A percentile compares a stretch with the other conserved stretches of the same genome.
Conservation (phyloP, 495 filamentous ascomycete species). For the Patellaria atrata region DNA sequence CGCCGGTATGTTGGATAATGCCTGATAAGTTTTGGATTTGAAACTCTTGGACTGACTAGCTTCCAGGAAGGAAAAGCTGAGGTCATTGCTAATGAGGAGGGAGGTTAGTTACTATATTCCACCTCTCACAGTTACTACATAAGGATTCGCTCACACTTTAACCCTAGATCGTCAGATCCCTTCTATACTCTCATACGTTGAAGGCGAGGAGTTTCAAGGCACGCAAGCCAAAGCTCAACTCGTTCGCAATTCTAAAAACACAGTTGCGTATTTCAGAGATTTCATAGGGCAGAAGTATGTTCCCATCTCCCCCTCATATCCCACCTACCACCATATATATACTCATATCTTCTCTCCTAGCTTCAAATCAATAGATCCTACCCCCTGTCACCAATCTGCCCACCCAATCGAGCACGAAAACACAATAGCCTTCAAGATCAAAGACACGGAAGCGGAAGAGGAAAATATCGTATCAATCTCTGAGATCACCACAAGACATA, state of each 20-base stretch:
- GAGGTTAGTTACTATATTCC: slow-evolving; percentile 44
- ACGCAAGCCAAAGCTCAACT: slow-evolving; percentile 88
- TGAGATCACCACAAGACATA: slow-evolving; percentile 76
- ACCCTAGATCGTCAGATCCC: slow-evolving; percentile 85
- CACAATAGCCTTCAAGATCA: slow-evolving; percentile 67
- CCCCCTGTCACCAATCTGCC: slow-evolving; percentile 81
- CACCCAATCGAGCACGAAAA: slow-evolving; percentile 67
- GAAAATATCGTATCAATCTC: slow-evolving; percentile 61
- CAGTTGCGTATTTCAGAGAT: slow-evolving; percentile 88
- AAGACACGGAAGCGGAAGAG: slow-evolving; percentile 55
- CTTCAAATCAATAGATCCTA: slow-evolving; percentile 92
- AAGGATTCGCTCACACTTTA: slow-evolving; percentile 3
- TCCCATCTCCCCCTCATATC: not conserved
- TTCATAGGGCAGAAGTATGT: slow-evolving; percentile 81
- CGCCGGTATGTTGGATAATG: slow-evolving; percentile 34
- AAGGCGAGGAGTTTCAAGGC: slow-evolving; percentile 92
- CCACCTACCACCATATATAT: not conserved
- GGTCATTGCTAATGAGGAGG: slow-evolving; percentile 98
- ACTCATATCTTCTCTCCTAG: slow-evolving; percentile 24
- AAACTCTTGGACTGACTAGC: not conserved
- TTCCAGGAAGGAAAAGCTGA: slow-evolving; percentile 77
- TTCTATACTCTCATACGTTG: slow-evolving; percentile 81
- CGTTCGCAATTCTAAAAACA: slow-evolving; percentile 81
- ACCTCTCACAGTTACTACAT: not conserved
- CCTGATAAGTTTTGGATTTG: not conserved